Evolutionary conservation across 805 yeast genomes (phyloP), one percentile per base, ranked within the genome.

Genomic region (Candida incommunis): DNA sequence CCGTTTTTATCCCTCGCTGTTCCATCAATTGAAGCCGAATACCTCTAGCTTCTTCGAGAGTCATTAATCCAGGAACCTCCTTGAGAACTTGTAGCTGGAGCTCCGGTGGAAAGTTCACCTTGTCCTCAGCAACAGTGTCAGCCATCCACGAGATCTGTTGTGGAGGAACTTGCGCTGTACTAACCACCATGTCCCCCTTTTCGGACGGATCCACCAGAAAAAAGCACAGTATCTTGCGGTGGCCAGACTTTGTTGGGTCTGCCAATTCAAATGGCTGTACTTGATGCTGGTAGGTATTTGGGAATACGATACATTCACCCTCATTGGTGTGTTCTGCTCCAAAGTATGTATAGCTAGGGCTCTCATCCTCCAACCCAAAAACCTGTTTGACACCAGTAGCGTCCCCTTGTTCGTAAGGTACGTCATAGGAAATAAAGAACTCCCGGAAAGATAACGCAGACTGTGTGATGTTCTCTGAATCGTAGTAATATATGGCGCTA

Each of bases 401-500:
- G 46, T 68, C 72, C 22, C 52, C 48, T 49, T 66, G 70, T 31
- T 58, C 65, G 50, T 68, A 67, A 2, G 43, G 21, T 4, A 68
- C 68, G 18, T 61, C 65, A 2, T 60, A 59, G 46, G 49, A 57
- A 2, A 56, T 54, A 5, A 20, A 41, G 2, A 24, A 20, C 40
- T 48, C 44, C 46, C 66, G 50, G 49, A 67, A 66, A 2, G 62
- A 50, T 9, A 68, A 48, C 16, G 46, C 52, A 2, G 69, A 63
- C 26, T 61, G 65, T 1, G 60, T 49, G 40, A 68, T 65, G 49
- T 68, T 68, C n/a, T 63, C 66, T 22, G 53, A 45, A 43, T 68
- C 71, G 45, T 66, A 67, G 49, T 67, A 68, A 51, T 66, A 68
- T 26, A 67, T 50, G 3, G 62, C 55, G 2, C 70, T 66, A 2